Conservation (phyloP, 1,284 basidiomycete genomes). For the Boletus smithii region DNA sequence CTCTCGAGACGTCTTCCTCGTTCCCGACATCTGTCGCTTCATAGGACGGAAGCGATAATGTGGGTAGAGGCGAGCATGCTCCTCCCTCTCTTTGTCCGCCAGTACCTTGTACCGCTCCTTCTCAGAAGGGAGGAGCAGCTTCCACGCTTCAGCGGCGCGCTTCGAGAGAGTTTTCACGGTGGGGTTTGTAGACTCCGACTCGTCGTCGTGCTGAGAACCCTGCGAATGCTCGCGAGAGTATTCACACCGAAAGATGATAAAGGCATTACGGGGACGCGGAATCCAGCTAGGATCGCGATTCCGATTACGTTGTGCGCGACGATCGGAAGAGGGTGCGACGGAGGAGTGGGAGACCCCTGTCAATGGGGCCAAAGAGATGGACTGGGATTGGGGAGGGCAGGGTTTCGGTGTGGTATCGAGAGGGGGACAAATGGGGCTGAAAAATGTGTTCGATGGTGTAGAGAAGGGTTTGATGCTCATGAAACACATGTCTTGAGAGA, state of each 20-base stretch:
- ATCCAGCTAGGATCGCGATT: slow-evolving; percentile 58
- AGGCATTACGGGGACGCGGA: slow-evolving; percentile 82
- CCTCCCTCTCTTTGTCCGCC: slow-evolving; percentile 50
- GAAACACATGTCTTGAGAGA: slow-evolving; percentile 19
- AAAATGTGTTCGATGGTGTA: slow-evolving; percentile 4
- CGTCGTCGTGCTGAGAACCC: slow-evolving; percentile 14
- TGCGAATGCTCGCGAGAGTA: slow-evolving; percentile 46
- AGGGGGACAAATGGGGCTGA: slow-evolving; percentile 18
- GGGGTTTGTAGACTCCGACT: slow-evolving; percentile 18
- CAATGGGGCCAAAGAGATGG: neutral
- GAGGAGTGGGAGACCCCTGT: neutral
- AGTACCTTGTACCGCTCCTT: slow-evolving; percentile 47
- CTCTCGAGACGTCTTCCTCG: slow-evolving; percentile 25
- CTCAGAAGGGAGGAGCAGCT: slow-evolving; percentile 42
- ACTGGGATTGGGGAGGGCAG: neutral
- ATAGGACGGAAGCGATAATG: slow-evolving; percentile 60
- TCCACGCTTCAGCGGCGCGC: slow-evolving; percentile 61
- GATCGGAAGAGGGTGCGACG: slow-evolving; percentile 31
- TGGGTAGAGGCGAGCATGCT: slow-evolving; percentile 53
- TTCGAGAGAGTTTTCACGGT: slow-evolving; percentile 54
- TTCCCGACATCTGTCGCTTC: slow-evolving; percentile 35
- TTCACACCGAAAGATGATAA: slow-evolving; percentile 85
- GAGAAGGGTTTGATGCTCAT: slow-evolving; percentile 10
- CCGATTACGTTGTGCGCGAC: slow-evolving; percentile 34
- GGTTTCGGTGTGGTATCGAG: slow-evolving; percentile 1